phyloP scores from a whole-genome alignment of 805 yeast genomes.

The Ogataea pini region DNA sequence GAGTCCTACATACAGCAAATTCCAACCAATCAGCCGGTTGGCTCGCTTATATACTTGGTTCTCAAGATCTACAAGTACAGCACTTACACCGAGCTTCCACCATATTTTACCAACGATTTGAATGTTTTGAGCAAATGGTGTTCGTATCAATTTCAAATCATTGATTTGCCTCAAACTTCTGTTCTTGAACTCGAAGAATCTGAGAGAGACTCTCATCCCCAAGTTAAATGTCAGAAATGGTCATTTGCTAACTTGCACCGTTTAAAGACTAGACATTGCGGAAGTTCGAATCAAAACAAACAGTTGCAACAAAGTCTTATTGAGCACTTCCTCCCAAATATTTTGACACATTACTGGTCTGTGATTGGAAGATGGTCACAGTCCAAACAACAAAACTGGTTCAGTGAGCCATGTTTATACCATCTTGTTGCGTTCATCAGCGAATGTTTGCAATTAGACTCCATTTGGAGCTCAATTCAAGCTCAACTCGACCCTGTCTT shows the following conservation, averaged over 20 bases:
- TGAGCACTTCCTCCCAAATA: conserved; percentile 66
- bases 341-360: conserved; percentile 58
- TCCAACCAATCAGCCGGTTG: conserved; percentile 39
- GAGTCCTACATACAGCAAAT: conserved; percentile 40
- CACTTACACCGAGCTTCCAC: conserved; percentile 72
- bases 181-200: conserved; percentile 45
- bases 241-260: conserved; percentile 73
- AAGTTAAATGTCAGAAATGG: conserved; percentile 81
- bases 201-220: conserved; percentile 49
- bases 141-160: conserved; percentile 62
- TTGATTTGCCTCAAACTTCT: conserved; percentile 47
- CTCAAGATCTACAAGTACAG: conserved; percentile 78
- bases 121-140: conserved; percentile 63
- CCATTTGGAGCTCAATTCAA: conserved; percentile 64
- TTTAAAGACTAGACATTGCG: conserved; percentile 61
- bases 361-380: conserved; percentile 73
- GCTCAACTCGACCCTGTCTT: conserved; percentile 66
- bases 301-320: conserved; percentile 40
- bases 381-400: conserved; percentile 49
- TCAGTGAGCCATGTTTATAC: conserved; percentile 61
- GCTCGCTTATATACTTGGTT: conserved; percentile 69
- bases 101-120: conserved; percentile 49
- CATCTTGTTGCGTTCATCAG: conserved; percentile 63
- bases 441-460: conserved; percentile 53
- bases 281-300: conserved; percentile 6